Evolutionary conservation across 2,329 filamentous ascomycete genomes (phyloP).

Genomic region (Elsinoe australis): DNA sequence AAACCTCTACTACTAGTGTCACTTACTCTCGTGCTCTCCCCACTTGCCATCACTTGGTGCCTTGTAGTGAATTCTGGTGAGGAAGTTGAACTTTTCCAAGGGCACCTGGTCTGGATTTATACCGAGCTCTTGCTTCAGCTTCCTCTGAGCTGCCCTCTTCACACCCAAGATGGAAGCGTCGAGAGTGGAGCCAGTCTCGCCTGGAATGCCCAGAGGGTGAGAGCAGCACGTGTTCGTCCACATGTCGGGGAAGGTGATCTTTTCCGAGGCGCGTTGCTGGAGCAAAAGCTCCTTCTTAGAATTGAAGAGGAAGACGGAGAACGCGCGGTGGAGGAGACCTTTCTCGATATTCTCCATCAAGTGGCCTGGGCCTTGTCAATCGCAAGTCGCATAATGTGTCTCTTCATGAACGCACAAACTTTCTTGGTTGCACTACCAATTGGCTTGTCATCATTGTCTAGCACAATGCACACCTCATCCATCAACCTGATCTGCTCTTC

Average conservation of each 20-base stretch:
- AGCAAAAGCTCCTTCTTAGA: constrained; percentile 84
- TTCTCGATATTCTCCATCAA: constrained; percentile 98
- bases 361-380: constrained; percentile 58
- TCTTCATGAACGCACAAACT: too few relatives aligned
- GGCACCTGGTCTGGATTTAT: constrained; percentile 86
- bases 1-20: not conserved
- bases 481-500: constrained; percentile 96
- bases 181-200: constrained; percentile 79
- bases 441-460: constrained; percentile 83
- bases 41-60: constrained; percentile 94
- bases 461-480: constrained; percentile 97
- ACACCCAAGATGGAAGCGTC: constrained; percentile 75
- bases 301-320: constrained; percentile 97
- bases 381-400: too few relatives aligned
- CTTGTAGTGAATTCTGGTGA: constrained; percentile 97
- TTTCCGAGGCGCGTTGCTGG: constrained; percentile 90
- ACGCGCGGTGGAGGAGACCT: constrained; percentile 90
- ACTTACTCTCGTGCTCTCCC: constrained; percentile 95
- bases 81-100: constrained; percentile 81
- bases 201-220: constrained; percentile 83
- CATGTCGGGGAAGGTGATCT: constrained; percentile 99
- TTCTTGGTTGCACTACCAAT: constrained; percentile 98
- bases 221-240: constrained; percentile 99
- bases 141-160: constrained; percentile 85
- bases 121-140: constrained; percentile 89